phyloP scores from a whole-genome alignment of 2,329 filamentous ascomycete species.

The Grosmannia penicillata region DNA sequence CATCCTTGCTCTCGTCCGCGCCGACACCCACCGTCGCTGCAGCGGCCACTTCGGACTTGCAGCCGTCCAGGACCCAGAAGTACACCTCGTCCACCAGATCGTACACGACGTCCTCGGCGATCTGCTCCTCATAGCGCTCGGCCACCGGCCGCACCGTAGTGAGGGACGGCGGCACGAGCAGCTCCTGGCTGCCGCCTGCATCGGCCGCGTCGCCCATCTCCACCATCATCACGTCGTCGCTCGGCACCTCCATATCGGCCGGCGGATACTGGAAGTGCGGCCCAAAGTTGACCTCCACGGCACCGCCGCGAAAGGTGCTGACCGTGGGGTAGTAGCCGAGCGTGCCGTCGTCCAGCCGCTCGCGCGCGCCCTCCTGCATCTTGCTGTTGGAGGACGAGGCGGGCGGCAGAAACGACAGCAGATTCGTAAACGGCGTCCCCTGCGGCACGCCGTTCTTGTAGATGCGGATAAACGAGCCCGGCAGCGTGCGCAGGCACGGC shows the following conservation, averaged over 20 bases:
- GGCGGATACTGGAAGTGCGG: conserved; percentile 87
- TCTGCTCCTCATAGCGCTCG: conserved; percentile 81
- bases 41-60: conserved; percentile 22
- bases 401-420: conserved; percentile 82
- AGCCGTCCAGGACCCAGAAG: conserved; percentile 63
- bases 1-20: conserved; percentile 1
- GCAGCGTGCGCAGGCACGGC: conserved; percentile 70
- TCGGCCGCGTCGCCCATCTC: conserved; percentile 16
- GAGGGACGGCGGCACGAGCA: conserved; percentile 3
- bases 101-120: conserved; percentile 85
- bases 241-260: conserved; percentile 29
- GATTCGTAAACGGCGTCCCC: conserved; percentile 75
- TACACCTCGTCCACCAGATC: conserved; percentile 92
- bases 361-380: conserved; percentile 58
- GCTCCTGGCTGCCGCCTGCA: background rate
- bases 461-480: conserved; percentile 70
- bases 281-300: conserved; percentile 87
- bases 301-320: conserved; percentile 80
- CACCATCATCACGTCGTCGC: conserved; percentile 29
- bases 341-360: conserved; percentile 86
- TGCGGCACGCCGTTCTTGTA: conserved; percentile 86
- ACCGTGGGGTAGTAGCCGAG: conserved; percentile 92
- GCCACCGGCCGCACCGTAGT: conserved; percentile 43
- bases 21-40: background rate
- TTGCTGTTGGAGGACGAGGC: conserved; percentile 65